Percentiles rank a stretch among this genome's conserved stretches.
These are phyloP conservation scores for Boechera stricta DNA, from an alignment of 345 rosid genomes.

Conservation along the genomic window DNA sequence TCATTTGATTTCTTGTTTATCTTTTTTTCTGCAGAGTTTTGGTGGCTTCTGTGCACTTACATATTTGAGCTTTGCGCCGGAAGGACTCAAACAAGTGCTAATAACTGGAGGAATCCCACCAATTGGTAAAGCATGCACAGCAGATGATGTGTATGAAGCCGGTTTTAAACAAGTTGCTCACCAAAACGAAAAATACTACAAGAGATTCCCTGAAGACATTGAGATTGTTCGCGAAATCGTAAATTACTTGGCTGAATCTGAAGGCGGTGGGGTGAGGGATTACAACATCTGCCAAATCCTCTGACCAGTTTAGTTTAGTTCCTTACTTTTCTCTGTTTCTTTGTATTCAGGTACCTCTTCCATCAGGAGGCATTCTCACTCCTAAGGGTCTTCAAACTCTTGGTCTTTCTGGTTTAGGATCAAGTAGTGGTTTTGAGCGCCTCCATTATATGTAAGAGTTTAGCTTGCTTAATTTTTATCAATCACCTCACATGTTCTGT, in stretches of 20 bases:
- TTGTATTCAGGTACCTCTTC: constrained; percentile 70
- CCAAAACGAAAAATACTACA: constrained; percentile 89
- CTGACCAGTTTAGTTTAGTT: constrained; percentile 17
- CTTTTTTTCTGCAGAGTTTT: constrained; percentile 63
- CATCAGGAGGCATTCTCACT: constrained; percentile 87
- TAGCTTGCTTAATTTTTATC: constrained; percentile 15
- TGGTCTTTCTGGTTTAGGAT: constrained; percentile 86
- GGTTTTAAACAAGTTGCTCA: constrained; percentile 59
- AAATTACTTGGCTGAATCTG: constrained; percentile 68
- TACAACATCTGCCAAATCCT: constrained; percentile 20
- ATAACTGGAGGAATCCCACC: constrained; percentile 97
- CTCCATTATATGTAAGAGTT: constrained; percentile 81
- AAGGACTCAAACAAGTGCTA: constrained; percentile 89
- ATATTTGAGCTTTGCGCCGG: constrained; percentile 85
- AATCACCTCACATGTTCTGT: not conserved
- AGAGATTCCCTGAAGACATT: constrained; percentile 84
- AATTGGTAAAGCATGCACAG: constrained; percentile 68
- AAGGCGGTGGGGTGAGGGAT: constrained; percentile 80
- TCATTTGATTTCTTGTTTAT: constrained; percentile 6
- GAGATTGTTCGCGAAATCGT: constrained; percentile 73
- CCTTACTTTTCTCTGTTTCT: constrained; percentile 6
- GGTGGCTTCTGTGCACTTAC: constrained; percentile 96
- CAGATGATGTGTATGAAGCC: constrained; percentile 68
- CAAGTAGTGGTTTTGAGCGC: constrained; percentile 87
- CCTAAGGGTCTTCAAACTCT: constrained; percentile 81